Evolutionary conservation across 2,329 filamentous ascomycete genomes (phyloP).

Genomic region (Phyllachora maydis): DNA sequence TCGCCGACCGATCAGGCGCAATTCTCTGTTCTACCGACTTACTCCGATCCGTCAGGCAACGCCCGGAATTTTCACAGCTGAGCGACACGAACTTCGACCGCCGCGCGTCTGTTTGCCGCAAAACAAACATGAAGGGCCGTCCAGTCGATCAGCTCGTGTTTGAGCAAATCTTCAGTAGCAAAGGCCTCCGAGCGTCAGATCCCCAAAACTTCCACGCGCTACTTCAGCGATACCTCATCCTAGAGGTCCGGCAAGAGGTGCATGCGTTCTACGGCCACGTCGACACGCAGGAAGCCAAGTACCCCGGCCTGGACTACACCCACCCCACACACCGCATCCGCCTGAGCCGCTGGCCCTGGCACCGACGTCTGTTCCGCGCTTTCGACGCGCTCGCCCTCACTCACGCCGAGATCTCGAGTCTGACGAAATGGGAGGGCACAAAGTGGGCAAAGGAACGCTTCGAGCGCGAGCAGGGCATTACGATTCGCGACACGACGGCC

Average conservation of each 20-base stretch:
- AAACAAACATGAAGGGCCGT: slow-evolving; percentile 54
- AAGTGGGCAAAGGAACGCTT: slow-evolving; percentile 67
- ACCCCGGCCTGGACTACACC: slow-evolving; percentile 63
- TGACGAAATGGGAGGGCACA: slow-evolving; percentile 71
- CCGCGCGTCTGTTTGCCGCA: too few species aligned
- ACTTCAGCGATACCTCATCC: slow-evolving; percentile 49
- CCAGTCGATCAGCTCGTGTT: slow-evolving; percentile 55
- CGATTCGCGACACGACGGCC: slow-evolving; percentile 50
- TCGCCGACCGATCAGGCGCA: too few species aligned
- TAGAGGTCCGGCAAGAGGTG: slow-evolving; percentile 62
- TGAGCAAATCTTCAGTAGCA: slow-evolving; percentile 53
- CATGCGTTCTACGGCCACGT: slow-evolving; percentile 62
- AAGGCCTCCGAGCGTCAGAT: slow-evolving; percentile 43
- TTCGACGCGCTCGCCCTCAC: slow-evolving; percentile 54
- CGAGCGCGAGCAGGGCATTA: slow-evolving; percentile 52
- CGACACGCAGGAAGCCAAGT: slow-evolving; percentile 61
- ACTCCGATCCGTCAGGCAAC: slow-evolving; percentile 12
- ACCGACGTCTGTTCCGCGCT: slow-evolving; percentile 54
- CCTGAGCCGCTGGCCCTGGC: slow-evolving; percentile 59
- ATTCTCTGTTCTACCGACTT: too few species aligned
- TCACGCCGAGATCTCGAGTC: slow-evolving; percentile 42
- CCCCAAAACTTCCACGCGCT: slow-evolving; percentile 52
- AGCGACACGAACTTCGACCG: too few species aligned
- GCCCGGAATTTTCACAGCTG: slow-evolving; percentile 12
- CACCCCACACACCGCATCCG: slow-evolving; percentile 54